Conservation (phyloP, 768 basidiomycete species). For the Tulasnella sp. region DNA sequence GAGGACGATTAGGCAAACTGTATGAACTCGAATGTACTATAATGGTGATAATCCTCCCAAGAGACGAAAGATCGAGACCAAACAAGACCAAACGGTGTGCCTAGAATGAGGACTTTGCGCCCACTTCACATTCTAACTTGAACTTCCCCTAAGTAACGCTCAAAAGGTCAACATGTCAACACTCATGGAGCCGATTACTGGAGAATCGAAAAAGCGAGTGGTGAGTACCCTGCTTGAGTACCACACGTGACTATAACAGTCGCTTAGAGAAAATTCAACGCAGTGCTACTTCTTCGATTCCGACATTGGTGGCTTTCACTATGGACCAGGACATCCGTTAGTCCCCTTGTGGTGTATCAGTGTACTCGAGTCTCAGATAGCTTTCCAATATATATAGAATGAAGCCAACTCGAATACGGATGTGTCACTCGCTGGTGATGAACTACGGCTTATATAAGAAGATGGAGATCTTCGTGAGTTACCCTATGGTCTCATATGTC, state of each 20-base stretch:
- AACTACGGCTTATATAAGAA: slow-evolving; percentile 98
- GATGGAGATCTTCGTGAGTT: slow-evolving; percentile 97
- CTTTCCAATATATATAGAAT: slow-evolving; percentile 40
- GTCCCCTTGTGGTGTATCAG: slow-evolving; percentile 19
- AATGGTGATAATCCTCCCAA: slow-evolving; percentile 13
- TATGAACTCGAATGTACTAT: slow-evolving; percentile 3
- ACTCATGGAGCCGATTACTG: slow-evolving; percentile 47
- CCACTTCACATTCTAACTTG: not conserved
- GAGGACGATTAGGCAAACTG: not conserved
- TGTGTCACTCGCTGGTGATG: slow-evolving; percentile 99
- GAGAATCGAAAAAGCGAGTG: slow-evolving; percentile 78
- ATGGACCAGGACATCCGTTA: slow-evolving; percentile 94
- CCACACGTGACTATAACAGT: not conserved
- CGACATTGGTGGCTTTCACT: slow-evolving; percentile 97
- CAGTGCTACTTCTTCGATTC: slow-evolving; percentile 99
- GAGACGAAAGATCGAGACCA: slow-evolving; percentile 80
- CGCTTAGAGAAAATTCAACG: not conserved
- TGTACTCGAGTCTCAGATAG: not conserved
- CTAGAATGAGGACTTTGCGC: not conserved
- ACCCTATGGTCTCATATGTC: not conserved
- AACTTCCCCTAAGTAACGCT: not conserved
- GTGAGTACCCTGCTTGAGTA: slow-evolving; percentile 35
- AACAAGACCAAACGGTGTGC: not conserved
- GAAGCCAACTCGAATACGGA: slow-evolving; percentile 96
- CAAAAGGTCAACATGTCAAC: no score